Evolutionary conservation across 768 basidiomycete species (phyloP), one percentile per base, ranked within the genome.

Genomic region (Boletales sp.): DNA sequence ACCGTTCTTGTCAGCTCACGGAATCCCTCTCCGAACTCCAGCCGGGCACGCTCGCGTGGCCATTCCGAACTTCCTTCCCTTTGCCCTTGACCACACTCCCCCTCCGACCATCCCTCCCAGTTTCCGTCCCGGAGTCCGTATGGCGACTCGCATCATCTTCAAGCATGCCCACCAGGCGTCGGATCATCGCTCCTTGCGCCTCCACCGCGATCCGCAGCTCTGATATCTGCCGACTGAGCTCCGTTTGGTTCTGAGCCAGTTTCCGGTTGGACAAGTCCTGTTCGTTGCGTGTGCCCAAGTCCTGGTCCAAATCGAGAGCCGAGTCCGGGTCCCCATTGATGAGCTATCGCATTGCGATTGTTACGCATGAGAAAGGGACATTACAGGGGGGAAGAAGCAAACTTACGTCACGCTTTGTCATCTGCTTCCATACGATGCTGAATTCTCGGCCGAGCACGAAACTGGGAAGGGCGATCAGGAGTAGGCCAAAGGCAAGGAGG

Each of bases 361-460:
- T n/a, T 31, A 1, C 11, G 28, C 7, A 15, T 51, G 3, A 49
- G 34, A 32, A 21, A 25, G n/a, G 17, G 4, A 14, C 4, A 17
- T n/a, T 2, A 25, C 1, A 17, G 30, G n/a, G n/a, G 13, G 5
- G 17, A 0, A 19, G 19, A 30, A 31, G 15, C 11, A 14, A 28
- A 40, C 74, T n/a, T 38, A 76, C 79, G 40, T 74, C 70, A 43
- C 75, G 66, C 17, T 63, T 69, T 1, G 75, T 76, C 89, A 94
- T 91, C 30, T 76, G 77, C 50, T 94, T 90, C 87, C 92, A 96
- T 1, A 94, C 89, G 12, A 85, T 72, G 51, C 90, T 90, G 65
- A 96, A 96, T 64, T 96, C 92, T 34, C 92, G 73, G 0, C 93
- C 93, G 13, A 96, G 81, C 1, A 96, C 93, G 61, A 96, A 95